Conservation (phyloP, 164 flowering plant species). For the Cinnamomum micranthum region DNA sequence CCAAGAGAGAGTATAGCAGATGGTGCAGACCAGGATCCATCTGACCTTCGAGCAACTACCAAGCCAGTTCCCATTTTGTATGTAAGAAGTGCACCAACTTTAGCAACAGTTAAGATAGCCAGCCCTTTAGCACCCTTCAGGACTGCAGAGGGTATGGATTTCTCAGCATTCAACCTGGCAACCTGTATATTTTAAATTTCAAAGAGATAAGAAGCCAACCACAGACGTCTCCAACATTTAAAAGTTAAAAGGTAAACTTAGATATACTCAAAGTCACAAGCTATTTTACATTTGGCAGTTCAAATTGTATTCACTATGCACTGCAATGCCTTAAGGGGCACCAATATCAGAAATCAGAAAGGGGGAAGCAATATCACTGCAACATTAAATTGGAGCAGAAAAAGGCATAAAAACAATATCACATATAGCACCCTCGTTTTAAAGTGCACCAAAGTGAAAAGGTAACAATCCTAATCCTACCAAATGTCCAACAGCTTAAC, state of each 20-base stretch:
- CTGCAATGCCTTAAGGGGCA: background rate
- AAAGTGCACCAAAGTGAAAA: background rate
- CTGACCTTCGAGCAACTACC: conserved; percentile 81
- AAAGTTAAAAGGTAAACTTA: background rate
- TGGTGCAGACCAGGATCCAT: conserved; percentile 99
- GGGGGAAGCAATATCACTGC: background rate
- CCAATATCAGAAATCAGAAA: background rate
- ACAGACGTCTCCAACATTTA: background rate
- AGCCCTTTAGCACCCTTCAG: conserved; percentile 81
- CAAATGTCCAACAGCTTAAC: background rate
- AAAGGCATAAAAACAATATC: background rate
- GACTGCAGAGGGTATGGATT: conserved; percentile 74
- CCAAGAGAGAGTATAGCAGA: conserved; percentile 84
- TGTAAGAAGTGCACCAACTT: conserved; percentile 70
- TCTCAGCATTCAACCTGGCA: conserved; percentile 71
- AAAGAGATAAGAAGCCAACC: background rate
- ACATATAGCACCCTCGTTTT: background rate
- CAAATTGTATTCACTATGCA: background rate
- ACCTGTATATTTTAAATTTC: conserved; percentile 42
- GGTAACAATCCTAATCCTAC: background rate
- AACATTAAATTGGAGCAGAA: background rate
- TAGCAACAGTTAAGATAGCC: conserved; percentile 87
- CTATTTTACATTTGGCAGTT: background rate
- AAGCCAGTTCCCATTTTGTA: conserved; percentile 96
- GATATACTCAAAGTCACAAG: background rate